Percentiles rank a stretch among this genome's conserved stretches.
Conservation (phyloP, 495 filamentous ascomycete genomes). For the Penicillium waksmanii region DNA sequence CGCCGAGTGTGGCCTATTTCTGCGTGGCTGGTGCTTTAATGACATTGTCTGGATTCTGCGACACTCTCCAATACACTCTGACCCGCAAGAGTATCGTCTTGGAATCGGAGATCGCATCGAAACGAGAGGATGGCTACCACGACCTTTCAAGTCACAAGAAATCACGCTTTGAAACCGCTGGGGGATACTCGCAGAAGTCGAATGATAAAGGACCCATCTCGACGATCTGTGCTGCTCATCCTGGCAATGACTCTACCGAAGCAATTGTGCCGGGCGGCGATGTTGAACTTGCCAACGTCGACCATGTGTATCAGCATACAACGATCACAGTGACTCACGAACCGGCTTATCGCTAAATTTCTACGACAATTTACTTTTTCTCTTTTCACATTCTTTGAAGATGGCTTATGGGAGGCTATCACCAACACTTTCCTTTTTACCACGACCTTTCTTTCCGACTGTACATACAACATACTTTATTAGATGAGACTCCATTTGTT, state of each 20-base stretch:
- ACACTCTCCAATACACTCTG: slow-evolving; percentile 65
- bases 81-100: slow-evolving; percentile 49
- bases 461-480: slow-evolving; percentile 6
- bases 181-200: slow-evolving; percentile 7
- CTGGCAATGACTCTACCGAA: slow-evolving; percentile 20
- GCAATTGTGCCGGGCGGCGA: slow-evolving; percentile 18
- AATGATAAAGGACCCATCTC: slow-evolving; percentile 20
- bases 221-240: slow-evolving; percentile 19
- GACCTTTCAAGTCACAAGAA: slow-evolving; percentile 16
- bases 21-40: slow-evolving; percentile 66
- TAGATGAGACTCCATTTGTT: not conserved
- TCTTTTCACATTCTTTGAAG: not conserved
- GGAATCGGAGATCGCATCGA: slow-evolving; percentile 29
- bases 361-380: not conserved
- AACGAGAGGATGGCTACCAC: slow-evolving; percentile 22
- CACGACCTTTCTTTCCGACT: not conserved
- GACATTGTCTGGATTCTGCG: slow-evolving; percentile 67
- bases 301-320: slow-evolving; percentile 33
- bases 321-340: slow-evolving; percentile 37
- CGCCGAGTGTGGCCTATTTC: slow-evolving; percentile 60
- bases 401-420: not conserved
- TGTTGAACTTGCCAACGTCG: slow-evolving; percentile 25
- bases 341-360: slow-evolving; percentile 17
- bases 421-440: not conserved
- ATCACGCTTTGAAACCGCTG: slow-evolving; percentile 8